Base-by-base conservation (phyloP, 208 protist species). In the Acanthamoeba sp. region DNA sequence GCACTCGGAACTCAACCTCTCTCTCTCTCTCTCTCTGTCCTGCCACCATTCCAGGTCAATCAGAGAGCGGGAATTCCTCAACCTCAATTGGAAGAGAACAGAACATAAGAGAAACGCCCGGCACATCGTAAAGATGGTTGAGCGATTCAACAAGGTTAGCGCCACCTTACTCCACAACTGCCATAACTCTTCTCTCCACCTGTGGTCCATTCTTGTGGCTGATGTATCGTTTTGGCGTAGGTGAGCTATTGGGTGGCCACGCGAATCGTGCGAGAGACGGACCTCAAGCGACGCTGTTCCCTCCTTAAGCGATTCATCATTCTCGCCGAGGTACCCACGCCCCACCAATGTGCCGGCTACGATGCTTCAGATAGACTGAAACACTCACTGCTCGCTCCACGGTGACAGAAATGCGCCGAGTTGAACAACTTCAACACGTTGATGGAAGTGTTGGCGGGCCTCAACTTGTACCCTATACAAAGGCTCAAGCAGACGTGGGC, bases 361-460 rank as follows among this genome's bases (percentile, higher is more conserved):
- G 2, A 5, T 32, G 5, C 42, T 55, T 34, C 55, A 38, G 76
- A 6, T 59, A 1, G n/a, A 45, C 27, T 85, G 0, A 20, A 36
- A n/a, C n/a, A 36, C 34, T 14, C 14, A 38, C 6, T 20, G 10
- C 18, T 16, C 48, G 48, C 48, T 48, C 7, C 27, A n/a, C 10
- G 32, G 29, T 1, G 22, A 22, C 38, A 91, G 85, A 91, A 91
- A 91, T 91, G 85, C 34, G 85, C 85, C 36, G 85, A 91, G 38
- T 48, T 91, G 85, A 91, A 91, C 85, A 91, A 91, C 57, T 91
- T 91, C 42, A 91, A 91, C n/a, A 91, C 85, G 1, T 45, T 91
- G 57, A 91, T 91, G 85, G 85, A 91, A 91, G 85, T 91, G 34
- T 91, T 91, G 85, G 85, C 85, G 16, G 85, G 85, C 85, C 85